Conservation (phyloP, 495 filamentous ascomycete genomes). For the Neurospora tetraspora region DNA sequence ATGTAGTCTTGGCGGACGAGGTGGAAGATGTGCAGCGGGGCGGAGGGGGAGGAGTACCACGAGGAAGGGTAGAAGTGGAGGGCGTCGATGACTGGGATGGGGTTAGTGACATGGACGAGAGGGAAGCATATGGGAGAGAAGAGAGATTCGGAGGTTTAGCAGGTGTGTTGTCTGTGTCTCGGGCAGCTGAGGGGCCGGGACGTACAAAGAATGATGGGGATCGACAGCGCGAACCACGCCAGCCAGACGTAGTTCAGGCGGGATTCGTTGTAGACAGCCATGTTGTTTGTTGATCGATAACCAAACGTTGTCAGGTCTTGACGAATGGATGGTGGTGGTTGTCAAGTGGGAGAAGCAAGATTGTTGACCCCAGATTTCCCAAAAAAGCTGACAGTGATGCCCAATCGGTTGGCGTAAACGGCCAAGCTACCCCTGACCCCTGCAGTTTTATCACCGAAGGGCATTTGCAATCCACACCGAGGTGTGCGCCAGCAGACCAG, state of each 20-base stretch:
- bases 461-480: background rate
- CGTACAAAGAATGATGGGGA: slow-evolving; percentile 61
- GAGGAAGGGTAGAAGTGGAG: slow-evolving; percentile 52
- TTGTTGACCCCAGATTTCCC: background rate
- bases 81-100: slow-evolving; percentile 49
- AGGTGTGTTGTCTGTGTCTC: background rate
- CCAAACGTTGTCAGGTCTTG: background rate
- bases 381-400: background rate
- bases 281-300: slow-evolving; percentile 3
- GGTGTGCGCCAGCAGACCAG: background rate
- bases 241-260: slow-evolving; percentile 51
- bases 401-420: background rate
- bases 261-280: slow-evolving; percentile 23
- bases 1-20: slow-evolving; percentile 53
- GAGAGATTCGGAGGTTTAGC: background rate
- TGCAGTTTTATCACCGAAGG: background rate
- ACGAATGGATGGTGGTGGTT: background rate
- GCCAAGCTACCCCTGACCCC: background rate
- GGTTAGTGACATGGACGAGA: background rate
- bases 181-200: background rate
- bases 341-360: background rate
- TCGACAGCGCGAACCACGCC: slow-evolving; percentile 55
- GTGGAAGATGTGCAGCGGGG: slow-evolving; percentile 37
- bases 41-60: slow-evolving; percentile 30
- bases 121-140: background rate